phyloP scores from a whole-genome alignment of 2,329 filamentous ascomycete genomes.

The Verticillium zaregamsianum region DNA sequence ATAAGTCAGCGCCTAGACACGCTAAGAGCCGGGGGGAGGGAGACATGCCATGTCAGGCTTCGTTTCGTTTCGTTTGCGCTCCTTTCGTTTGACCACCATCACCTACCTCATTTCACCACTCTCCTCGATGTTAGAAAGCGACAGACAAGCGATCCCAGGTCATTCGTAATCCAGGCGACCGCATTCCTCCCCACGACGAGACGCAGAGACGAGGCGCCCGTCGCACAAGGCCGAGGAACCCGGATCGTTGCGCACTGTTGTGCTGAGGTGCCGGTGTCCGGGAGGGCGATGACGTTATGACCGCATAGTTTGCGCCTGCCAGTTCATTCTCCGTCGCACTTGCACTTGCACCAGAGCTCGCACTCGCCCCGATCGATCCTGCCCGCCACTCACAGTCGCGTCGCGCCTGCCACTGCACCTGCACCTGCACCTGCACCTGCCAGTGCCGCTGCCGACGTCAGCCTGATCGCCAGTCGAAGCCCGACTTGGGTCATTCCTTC shows the following conservation, averaged over 20 bases:
- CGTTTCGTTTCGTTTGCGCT: neutral
- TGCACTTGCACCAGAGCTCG: neutral
- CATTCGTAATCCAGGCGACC: too few relatives aligned
- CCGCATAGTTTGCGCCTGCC: neutral
- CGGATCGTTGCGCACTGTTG: too few relatives aligned
- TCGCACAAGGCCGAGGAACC: too few relatives aligned
- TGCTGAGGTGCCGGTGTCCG: neutral
- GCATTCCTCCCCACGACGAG: too few relatives aligned
- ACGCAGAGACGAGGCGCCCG: too few relatives aligned
- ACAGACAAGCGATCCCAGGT: too few relatives aligned
- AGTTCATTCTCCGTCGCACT: neutral
- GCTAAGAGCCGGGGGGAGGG: neutral
- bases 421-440: neutral
- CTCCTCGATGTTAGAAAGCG: too few relatives aligned
- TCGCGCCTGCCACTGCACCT: neutral
- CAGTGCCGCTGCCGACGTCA: neutral
- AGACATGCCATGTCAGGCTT: neutral
- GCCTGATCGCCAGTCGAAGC: neutral
- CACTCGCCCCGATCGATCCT: neutral
- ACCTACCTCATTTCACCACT: too few relatives aligned
- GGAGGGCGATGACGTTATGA: neutral
- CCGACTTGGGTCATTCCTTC: neutral
- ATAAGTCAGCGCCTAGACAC: neutral
- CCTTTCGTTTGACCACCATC: neutral
- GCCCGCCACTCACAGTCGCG: neutral